Percentiles rank a stretch among this genome's conserved stretches.
Evolutionary conservation across 805 yeast genomes (phyloP).

Genomic region (Hyphopichia homilentoma): DNA sequence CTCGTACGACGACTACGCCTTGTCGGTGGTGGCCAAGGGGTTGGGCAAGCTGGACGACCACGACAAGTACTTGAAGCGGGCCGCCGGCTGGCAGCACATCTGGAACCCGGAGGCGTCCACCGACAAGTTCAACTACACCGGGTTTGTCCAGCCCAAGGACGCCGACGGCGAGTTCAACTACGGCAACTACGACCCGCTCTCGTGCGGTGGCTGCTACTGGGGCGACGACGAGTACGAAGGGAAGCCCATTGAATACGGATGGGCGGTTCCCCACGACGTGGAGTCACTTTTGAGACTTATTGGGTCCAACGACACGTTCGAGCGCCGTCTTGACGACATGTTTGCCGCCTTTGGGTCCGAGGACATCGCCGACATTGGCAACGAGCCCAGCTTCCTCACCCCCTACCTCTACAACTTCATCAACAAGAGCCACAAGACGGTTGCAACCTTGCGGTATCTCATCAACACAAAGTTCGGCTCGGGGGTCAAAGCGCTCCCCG

Average conservation of each 20-base stretch:
- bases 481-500: slow-evolving; percentile 29
- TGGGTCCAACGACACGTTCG: slow-evolving; percentile 23
- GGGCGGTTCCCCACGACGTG: slow-evolving; percentile 33
- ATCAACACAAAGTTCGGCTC: slow-evolving; percentile 19
- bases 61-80: slow-evolving; percentile 24
- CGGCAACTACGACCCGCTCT: slow-evolving; percentile 22
- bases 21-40: slow-evolving; percentile 29
- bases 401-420: slow-evolving; percentile 31
- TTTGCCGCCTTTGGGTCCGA: slow-evolving; percentile 22
- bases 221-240: slow-evolving; percentile 30
- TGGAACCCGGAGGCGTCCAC: slow-evolving; percentile 28
- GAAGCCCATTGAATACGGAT: slow-evolving; percentile 30
- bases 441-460: slow-evolving; percentile 25
- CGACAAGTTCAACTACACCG: slow-evolving; percentile 16
- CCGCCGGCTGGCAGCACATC: slow-evolving; percentile 31
- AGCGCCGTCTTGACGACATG: slow-evolving; percentile 31
- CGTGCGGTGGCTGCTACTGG: slow-evolving; percentile 34
- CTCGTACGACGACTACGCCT: slow-evolving; percentile 31
- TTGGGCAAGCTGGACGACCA: slow-evolving; percentile 16
- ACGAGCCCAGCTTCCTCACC: slow-evolving; percentile 35
- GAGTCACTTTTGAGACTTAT: slow-evolving; percentile 19
- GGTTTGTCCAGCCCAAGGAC: slow-evolving; percentile 31
- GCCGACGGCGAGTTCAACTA: slow-evolving; percentile 23
- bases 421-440: slow-evolving; percentile 22
- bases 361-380: slow-evolving; percentile 29